A percentile compares a stretch with the other conserved stretches of the same genome.
Conservation (phyloP, 208 protist genomes). For the Kentomonas sorsogonicus region DNA sequence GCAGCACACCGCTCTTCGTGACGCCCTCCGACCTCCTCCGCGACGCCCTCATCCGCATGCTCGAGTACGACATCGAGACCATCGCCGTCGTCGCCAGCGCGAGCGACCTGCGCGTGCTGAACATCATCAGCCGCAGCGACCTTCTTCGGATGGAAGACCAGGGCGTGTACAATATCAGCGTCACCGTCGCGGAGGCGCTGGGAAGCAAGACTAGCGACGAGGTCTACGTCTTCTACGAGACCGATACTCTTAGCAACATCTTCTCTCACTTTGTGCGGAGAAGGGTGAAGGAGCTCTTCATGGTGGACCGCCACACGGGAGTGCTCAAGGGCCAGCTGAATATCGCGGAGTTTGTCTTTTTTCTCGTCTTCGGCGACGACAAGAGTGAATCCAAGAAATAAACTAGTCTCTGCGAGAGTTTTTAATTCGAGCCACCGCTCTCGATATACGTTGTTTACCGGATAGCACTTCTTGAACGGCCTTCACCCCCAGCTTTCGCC, state of each 20-base stretch:
- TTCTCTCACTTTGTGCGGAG: conserved; percentile 80
- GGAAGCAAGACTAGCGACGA: conserved; percentile 38
- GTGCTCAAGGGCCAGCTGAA: conserved; percentile 75
- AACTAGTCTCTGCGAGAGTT: not conserved
- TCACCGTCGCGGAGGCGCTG: conserved; percentile 73
- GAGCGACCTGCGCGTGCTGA: conserved; percentile 51
- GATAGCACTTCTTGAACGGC: too few relatives aligned
- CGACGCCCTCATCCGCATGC: conserved; percentile 67
- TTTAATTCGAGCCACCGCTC: not conserved
- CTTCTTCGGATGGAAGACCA: conserved; percentile 83
- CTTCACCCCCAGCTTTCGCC: too few relatives aligned
- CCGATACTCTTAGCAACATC: conserved; percentile 70
- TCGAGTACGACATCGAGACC: conserved; percentile 58
- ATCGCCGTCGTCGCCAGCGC: conserved; percentile 57
- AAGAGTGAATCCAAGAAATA: conserved; percentile 8
- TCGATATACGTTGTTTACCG: too few relatives aligned
- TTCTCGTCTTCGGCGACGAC: conserved; percentile 56
- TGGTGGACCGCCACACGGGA: conserved; percentile 70
- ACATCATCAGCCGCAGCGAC: conserved; percentile 79
- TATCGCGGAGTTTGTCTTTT: conserved; percentile 65
- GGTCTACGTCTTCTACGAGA: conserved; percentile 71
- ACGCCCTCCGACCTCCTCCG: conserved; percentile 64
- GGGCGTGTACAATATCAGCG: conserved; percentile 82
- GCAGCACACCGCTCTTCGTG: conserved; percentile 42
- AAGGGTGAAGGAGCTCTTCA: conserved; percentile 80